phyloP scores from a whole-genome alignment of 176 grass and related monocot genomes.

The Phragmites australis region DNA sequence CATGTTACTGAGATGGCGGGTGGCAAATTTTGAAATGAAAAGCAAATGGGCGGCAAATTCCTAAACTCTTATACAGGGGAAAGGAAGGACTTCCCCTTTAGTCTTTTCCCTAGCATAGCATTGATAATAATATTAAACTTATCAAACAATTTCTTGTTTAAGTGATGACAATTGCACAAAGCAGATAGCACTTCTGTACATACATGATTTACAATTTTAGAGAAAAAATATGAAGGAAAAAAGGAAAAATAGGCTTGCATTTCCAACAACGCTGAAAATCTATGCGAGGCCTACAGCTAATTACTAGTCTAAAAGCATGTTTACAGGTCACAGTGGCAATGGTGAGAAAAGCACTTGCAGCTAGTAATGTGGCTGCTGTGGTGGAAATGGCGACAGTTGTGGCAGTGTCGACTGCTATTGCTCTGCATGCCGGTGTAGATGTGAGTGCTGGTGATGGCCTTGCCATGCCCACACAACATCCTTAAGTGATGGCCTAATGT shows the following conservation, averaged over 20 bases:
- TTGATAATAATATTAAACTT: neutral
- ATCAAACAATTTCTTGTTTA: neutral
- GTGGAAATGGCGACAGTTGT: slow-evolving; percentile 2
- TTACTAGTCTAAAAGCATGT: neutral
- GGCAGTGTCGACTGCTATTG: neutral
- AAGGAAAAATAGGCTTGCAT: neutral
- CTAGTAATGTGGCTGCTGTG: neutral
- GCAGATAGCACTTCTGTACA: neutral
- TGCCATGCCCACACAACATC: slow-evolving; percentile 82
- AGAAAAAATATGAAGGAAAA: neutral
- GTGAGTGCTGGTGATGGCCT: slow-evolving; percentile 41
- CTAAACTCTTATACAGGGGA: neutral
- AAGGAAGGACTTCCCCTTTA: neutral
- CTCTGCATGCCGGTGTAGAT: slow-evolving; percentile 10
- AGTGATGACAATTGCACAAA: neutral
- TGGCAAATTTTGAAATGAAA: too few species aligned
- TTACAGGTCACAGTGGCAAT: neutral
- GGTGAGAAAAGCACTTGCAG: neutral
- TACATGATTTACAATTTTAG: slow-evolving; percentile 16
- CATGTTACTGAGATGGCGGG: too few species aligned
- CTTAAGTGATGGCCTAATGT: slow-evolving; percentile 63
- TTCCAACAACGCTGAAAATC: neutral
- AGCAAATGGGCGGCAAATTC: too few species aligned
- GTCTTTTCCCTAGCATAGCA: neutral
- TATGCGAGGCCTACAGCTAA: neutral